Percentiles rank a stretch among this genome's conserved stretches.
Evolutionary conservation across 2,329 filamentous ascomycete species (phyloP).

Genomic region (Aspergillus aculeatinus): DNA sequence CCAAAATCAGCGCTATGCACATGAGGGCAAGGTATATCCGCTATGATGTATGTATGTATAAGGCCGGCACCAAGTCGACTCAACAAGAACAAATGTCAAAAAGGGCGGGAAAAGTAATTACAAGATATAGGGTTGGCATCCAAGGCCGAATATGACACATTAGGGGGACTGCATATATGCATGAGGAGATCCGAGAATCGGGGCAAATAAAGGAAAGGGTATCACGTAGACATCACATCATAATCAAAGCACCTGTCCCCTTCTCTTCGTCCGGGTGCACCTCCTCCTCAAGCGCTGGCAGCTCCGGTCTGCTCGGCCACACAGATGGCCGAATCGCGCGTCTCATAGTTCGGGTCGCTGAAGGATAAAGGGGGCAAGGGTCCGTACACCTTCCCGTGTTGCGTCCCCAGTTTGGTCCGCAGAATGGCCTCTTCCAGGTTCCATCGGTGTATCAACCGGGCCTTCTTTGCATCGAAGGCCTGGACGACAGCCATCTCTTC

Average conservation of each 20-base stretch:
- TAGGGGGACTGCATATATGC: conserved; percentile 11
- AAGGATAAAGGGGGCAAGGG: conserved; percentile 42
- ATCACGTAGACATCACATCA: conserved; percentile 28
- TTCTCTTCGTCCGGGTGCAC: conserved; percentile 14
- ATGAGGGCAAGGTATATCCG: conserved; percentile 9
- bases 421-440: conserved; percentile 44
- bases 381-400: conserved; percentile 37
- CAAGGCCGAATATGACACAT: conserved; percentile 1
- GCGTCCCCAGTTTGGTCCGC: conserved; percentile 38
- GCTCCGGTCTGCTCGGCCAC: conserved; percentile 18
- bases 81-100: conserved; percentile 8
- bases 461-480: conserved; percentile 36
- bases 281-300: conserved; percentile 17
- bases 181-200: conserved; percentile 18
- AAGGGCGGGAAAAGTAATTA: conserved; percentile 15
- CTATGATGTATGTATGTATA: conserved; percentile 14
- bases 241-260: conserved; percentile 20
- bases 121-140: conserved; percentile 11
- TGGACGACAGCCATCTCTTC: conserved; percentile 33
- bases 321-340: conserved; percentile 31
- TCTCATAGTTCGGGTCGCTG: conserved; percentile 24
- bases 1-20: conserved; percentile 24
- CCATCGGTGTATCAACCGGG: conserved; percentile 40
- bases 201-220: conserved; percentile 23
- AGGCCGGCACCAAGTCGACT: conserved; percentile 7